Evolutionary conservation across 768 basidiomycete genomes (phyloP).

Genomic region (Naganishia onofrii): DNA sequence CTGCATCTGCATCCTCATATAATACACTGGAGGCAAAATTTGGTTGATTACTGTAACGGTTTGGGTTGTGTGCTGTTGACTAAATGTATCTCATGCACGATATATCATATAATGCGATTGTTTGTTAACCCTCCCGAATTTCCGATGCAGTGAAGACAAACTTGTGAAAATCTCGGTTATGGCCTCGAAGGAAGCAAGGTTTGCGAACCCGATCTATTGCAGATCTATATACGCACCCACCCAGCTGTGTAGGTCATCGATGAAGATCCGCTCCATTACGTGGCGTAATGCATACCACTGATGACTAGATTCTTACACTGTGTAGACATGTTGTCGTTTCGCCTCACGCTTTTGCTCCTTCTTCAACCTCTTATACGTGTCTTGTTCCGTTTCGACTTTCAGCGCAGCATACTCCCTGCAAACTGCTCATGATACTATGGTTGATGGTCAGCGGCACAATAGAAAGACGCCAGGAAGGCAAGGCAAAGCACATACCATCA

Average conservation of each 20-base stretch:
- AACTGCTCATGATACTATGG: not conserved
- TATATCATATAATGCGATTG: not conserved
- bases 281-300: too few relatives aligned
- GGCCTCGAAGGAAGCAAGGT: too few relatives aligned
- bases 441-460: not conserved
- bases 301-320: not conserved
- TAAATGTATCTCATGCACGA: not conserved
- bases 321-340: constrained; percentile 9
- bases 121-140: too few relatives aligned
- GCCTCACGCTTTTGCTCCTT: constrained; percentile 16
- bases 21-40: not conserved
- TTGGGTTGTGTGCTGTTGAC: not conserved
- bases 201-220: too few relatives aligned
- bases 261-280: too few relatives aligned
- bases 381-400: constrained; percentile 19
- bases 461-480: not conserved
- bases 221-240: too few relatives aligned
- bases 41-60: not conserved
- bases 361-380: not conserved
- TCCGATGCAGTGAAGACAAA: too few relatives aligned
- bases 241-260: too few relatives aligned
- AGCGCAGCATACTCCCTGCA: constrained; percentile 18
- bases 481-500: not conserved
- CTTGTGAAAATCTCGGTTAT: too few relatives aligned
- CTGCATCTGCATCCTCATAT: not conserved